These are phyloP conservation scores for Backusella australiensis DNA, from an alignment of 192 early-diverging fungal species.

Conservation along the genomic window DNA sequence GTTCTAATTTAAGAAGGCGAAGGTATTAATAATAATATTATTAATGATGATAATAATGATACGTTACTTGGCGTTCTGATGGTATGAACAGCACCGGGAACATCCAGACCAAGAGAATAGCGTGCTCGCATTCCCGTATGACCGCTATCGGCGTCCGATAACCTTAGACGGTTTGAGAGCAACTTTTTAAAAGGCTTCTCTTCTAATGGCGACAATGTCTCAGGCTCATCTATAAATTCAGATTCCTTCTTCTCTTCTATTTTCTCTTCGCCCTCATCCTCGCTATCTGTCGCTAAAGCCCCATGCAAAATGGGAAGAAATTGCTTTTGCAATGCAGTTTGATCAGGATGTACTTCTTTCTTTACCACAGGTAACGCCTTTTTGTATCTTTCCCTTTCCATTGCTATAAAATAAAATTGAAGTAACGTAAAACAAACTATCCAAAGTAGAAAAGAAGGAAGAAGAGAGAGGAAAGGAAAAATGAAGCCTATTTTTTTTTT, in stretches of 20 bases:
- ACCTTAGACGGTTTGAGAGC: not conserved
- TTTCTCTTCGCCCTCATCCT: not conserved
- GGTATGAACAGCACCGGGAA: constrained; percentile 51
- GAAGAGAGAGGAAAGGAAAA: not conserved
- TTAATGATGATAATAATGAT: not conserved
- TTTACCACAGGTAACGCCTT: not conserved
- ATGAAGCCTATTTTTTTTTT: not conserved
- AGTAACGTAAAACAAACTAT: not conserved
- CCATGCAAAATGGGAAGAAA: not conserved
- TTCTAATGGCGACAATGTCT: constrained; percentile 1
- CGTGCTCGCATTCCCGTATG: not conserved
- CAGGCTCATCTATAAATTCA: not conserved
- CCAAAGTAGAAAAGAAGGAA: not conserved
- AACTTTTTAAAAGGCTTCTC: not conserved
- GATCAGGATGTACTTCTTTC: not conserved
- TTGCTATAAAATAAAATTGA: not conserved
- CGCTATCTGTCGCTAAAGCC: not conserved
- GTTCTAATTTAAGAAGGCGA: constrained; percentile 14
- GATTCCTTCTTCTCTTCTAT: not conserved
- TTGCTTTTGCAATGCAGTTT: not conserved
- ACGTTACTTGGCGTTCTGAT: constrained; percentile 41
- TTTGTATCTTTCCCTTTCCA: not conserved
- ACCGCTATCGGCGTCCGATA: not conserved
- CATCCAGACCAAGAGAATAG: constrained; percentile 37
- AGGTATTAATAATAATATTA: not conserved